These are phyloP conservation scores for Leptographium radiaticola DNA, from an alignment of 2,329 filamentous ascomycete genomes.

Conservation along the genomic window DNA sequence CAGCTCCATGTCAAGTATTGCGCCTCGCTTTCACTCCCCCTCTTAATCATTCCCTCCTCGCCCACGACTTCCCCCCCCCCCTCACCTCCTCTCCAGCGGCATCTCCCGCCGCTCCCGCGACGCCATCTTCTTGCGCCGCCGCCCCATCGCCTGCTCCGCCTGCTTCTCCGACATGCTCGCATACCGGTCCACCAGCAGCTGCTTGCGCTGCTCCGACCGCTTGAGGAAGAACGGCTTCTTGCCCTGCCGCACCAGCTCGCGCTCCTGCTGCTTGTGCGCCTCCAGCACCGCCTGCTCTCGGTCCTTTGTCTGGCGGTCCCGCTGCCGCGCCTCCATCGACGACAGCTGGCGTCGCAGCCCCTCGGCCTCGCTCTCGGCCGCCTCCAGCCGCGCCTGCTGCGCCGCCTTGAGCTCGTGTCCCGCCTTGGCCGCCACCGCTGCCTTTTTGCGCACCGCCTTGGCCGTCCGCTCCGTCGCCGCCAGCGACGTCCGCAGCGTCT, in stretches of 20 bases:
- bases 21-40: neutral
- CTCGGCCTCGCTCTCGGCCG: constrained; percentile 38
- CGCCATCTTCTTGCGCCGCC: constrained; percentile 78
- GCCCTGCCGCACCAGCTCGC: constrained; percentile 71
- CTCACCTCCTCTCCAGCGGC: constrained; percentile 29
- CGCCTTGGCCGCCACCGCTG: neutral
- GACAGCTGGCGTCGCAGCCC: constrained; percentile 59
- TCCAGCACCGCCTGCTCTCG: constrained; percentile 55
- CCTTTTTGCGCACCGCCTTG: constrained; percentile 7
- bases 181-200: constrained; percentile 66
- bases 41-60: neutral
- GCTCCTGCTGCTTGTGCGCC: constrained; percentile 71
- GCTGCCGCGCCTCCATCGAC: constrained; percentile 66
- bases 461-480: constrained; percentile 40
- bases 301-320: constrained; percentile 56
- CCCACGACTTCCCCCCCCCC: neutral
- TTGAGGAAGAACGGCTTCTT: constrained; percentile 93
- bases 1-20: too few species aligned
- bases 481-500: constrained; percentile 55
- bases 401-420: neutral
- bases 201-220: constrained; percentile 81
- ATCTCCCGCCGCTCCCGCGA: constrained; percentile 73
- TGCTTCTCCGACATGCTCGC: constrained; percentile 74
- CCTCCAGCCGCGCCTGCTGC: neutral
- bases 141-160: constrained; percentile 72